phyloP scores from a whole-genome alignment of 306 rosid genomes.

The Leucaena leucocephala region DNA sequence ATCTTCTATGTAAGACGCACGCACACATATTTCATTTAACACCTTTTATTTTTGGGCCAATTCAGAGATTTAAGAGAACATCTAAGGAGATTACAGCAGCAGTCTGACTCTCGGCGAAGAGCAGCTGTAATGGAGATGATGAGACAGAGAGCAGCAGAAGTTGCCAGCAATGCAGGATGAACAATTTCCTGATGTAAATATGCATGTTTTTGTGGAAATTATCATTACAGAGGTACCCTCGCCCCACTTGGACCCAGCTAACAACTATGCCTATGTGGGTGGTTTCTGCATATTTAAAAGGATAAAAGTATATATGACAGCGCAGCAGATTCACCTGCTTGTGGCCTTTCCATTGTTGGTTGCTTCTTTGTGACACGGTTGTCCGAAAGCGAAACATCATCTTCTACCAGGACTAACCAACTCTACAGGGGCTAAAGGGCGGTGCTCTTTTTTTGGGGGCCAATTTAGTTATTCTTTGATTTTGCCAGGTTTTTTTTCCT shows the following conservation, averaged over 20 bases:
- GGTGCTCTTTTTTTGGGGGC: constrained; percentile 34
- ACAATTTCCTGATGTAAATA: constrained; percentile 45
- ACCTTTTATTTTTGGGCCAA: constrained; percentile 8
- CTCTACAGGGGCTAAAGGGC: constrained; percentile 38
- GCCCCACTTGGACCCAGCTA: constrained; percentile 39
- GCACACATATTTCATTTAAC: not conserved
- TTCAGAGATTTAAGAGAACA: constrained; percentile 95
- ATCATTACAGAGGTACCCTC: constrained; percentile 35
- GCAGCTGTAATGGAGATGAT: constrained; percentile 99
- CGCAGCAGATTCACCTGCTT: constrained; percentile 43
- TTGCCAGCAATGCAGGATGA: constrained; percentile 75
- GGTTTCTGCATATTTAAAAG: constrained; percentile 39
- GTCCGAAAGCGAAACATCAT: constrained; percentile 37
- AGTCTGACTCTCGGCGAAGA: constrained; percentile 93
- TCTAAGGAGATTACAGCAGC: constrained; percentile 93
- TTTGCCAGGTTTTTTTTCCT: constrained; percentile 32
- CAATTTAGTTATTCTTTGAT: constrained; percentile 67
- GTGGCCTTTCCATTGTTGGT: constrained; percentile 38
- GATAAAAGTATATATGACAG: constrained; percentile 38
- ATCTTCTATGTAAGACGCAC: not conserved
- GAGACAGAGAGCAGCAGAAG: constrained; percentile 99
- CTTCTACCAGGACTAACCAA: constrained; percentile 51
- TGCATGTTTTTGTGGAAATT: constrained; percentile 37
- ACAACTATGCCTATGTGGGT: constrained; percentile 41
- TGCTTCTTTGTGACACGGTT: constrained; percentile 30